Percentiles rank a stretch among this genome's conserved stretches.
Conservation (phyloP, 768 basidiomycete species). For the Mycena maculata region DNA sequence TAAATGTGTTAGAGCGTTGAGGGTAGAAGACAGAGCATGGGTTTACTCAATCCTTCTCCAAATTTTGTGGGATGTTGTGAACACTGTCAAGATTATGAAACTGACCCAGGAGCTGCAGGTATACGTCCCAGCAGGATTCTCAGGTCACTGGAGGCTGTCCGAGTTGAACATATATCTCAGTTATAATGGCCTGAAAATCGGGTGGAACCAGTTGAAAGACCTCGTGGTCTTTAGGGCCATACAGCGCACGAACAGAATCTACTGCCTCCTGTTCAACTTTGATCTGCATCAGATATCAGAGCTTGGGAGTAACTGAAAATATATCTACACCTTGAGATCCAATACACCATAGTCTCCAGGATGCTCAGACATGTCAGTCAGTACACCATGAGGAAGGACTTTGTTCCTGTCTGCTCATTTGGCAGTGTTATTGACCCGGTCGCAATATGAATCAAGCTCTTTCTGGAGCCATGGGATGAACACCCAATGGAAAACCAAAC, state of each 20-base stretch:
- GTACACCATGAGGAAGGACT: background rate
- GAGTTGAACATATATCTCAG: background rate
- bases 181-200: too few species aligned
- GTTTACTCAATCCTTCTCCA: too few species aligned
- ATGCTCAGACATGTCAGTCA: constrained; percentile 3
- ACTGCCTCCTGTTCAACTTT: background rate
- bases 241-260: background rate
- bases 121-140: background rate
- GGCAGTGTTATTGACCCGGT: too few species aligned
- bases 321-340: constrained; percentile 4
- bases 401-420: background rate
- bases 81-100: background rate
- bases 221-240: background rate
- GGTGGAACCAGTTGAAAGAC: too few species aligned
- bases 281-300: background rate
- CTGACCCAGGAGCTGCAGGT: background rate
- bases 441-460: too few species aligned
- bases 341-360: background rate
- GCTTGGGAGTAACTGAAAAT: background rate
- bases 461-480: too few species aligned
- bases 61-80: too few species aligned
- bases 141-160: background rate
- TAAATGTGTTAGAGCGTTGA: too few species aligned
- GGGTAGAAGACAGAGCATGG: too few species aligned
- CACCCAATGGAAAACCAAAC: constrained; percentile 54